Evolutionary conservation across 2,329 filamentous ascomycete species (phyloP).

Genomic region (Beauveria varroae): DNA sequence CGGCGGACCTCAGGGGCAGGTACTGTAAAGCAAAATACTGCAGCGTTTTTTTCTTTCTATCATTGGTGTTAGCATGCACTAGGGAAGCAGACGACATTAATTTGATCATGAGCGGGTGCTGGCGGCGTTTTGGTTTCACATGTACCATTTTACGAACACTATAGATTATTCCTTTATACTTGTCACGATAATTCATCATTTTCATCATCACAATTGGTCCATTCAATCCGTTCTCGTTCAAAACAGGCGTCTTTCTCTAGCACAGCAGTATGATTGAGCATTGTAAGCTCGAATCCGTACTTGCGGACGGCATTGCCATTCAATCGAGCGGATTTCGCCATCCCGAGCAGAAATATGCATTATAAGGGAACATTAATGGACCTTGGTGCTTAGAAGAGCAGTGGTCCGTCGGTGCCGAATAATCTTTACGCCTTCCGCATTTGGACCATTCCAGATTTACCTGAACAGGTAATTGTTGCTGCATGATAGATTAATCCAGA

Average conservation of each 20-base stretch:
- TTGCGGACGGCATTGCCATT: neutral
- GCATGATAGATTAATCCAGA: neutral
- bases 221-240: neutral
- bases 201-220: neutral
- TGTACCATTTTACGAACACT: neutral
- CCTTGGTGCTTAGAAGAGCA: constrained; percentile 6
- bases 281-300: neutral
- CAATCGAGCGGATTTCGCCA: neutral
- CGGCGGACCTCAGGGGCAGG: constrained; percentile 1
- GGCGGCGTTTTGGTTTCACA: neutral
- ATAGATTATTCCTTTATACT: constrained; percentile 1
- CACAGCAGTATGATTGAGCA: neutral
- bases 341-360: neutral
- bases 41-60: neutral
- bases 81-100: neutral
- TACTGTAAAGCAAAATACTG: neutral
- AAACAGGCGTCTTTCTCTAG: neutral
- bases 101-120: constrained; percentile 4
- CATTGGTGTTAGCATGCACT: neutral
- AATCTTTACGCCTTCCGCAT: neutral
- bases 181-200: neutral
- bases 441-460: neutral
- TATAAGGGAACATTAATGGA: neutral
- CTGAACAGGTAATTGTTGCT: neutral
- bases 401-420: neutral